These are phyloP conservation scores for Solanum ossicruentum DNA, from an alignment of 257 asterid genomes.

Conservation along the genomic window DNA sequence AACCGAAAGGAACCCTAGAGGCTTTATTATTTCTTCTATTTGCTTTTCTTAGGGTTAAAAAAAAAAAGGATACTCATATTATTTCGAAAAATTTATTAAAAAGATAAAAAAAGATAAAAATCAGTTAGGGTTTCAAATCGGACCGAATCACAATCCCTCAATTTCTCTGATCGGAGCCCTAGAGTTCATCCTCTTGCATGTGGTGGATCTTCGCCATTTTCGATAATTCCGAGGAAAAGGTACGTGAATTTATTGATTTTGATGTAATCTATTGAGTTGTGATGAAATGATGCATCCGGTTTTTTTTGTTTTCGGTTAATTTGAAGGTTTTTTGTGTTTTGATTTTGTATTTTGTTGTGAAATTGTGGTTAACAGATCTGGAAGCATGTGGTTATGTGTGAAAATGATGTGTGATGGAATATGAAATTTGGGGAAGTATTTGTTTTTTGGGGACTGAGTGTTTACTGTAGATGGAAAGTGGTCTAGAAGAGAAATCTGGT, in stretches of 20 bases:
- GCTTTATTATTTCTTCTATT: neutral
- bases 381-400: neutral
- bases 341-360: neutral
- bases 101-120: neutral
- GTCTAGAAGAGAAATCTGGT: neutral
- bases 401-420: neutral
- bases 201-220: neutral
- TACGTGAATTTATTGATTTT: neutral
- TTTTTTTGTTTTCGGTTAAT: neutral
- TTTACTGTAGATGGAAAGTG: neutral
- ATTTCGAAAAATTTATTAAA: neutral
- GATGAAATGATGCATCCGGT: neutral
- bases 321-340: neutral
- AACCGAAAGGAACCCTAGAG: neutral
- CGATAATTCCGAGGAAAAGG: neutral
- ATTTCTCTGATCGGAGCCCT: constrained; percentile 4
- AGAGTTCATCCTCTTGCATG: neutral
- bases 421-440: neutral
- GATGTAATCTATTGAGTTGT: neutral
- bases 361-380: neutral
- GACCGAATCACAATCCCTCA: neutral
- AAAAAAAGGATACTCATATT: neutral
- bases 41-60: neutral
- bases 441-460: neutral
- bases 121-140: neutral